These are phyloP conservation scores for Letharia lupina DNA, from an alignment of 495 filamentous ascomycete genomes.

Conservation along the genomic window DNA sequence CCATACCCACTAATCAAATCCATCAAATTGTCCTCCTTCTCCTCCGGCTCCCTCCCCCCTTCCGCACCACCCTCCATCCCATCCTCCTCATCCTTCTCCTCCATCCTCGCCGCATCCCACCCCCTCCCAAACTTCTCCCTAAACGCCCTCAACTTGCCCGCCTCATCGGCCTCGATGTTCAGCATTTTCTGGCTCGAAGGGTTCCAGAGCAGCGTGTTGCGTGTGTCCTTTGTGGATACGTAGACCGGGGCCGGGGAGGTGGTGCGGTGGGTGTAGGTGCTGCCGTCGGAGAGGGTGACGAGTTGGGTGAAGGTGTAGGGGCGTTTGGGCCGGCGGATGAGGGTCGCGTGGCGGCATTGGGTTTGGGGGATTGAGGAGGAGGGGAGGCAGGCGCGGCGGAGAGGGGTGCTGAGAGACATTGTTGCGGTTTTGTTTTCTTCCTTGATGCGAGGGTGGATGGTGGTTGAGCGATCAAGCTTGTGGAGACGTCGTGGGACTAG, in stretches of 20 bases:
- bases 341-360: constrained; percentile 65
- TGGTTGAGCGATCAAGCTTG: not conserved
- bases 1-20: constrained; percentile 65
- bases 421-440: not conserved
- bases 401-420: constrained; percentile 36
- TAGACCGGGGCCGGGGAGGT: constrained; percentile 75
- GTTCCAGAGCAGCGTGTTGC: constrained; percentile 87
- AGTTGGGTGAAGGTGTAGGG: constrained; percentile 97
- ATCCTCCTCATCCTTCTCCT: constrained; percentile 23
- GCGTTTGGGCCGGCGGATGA: constrained; percentile 75
- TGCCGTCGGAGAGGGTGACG: constrained; percentile 86
- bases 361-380: constrained; percentile 14
- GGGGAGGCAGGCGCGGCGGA: constrained; percentile 36
- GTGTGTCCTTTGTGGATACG: constrained; percentile 69
- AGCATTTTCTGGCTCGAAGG: constrained; percentile 65
- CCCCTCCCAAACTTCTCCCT: constrained; percentile 70
- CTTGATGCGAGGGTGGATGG: not conserved
- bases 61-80: constrained; percentile 25
- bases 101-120: constrained; percentile 52
- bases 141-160: constrained; percentile 80
- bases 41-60: constrained; percentile 31
- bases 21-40: constrained; percentile 51
- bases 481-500: too few relatives aligned
- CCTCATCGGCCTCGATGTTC: constrained; percentile 92
- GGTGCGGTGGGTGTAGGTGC: constrained; percentile 77